Evolutionary conservation across 1,284 basidiomycete species (phyloP), one percentile per base, ranked within the genome.

Genomic region (Naganishia cerealis): DNA sequence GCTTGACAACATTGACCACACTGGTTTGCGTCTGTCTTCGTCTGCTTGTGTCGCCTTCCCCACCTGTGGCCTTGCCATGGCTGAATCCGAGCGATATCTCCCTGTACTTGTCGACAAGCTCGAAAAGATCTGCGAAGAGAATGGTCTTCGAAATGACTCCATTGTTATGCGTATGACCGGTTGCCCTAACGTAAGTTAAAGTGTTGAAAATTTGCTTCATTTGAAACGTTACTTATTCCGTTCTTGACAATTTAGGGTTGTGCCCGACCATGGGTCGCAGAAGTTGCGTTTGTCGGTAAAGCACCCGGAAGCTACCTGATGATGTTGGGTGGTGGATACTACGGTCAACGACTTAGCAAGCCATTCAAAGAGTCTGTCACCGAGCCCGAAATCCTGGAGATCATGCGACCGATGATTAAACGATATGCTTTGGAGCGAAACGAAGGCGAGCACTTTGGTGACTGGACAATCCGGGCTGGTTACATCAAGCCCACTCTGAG

Each of bases 101-200:
- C 96, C 96, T 10, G 75, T 95, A 29, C 87, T 99, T 56, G 86
- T 98, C 72, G 91, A 92, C 83, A 98, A 98, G 83, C 89, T 99
- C 33, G 96, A 99, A 83, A 87, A 88, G 81, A 90, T 98, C 39
- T 92, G 92, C 77, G 94, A 98, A 78, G 90, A 93, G 77, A 90
- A 88, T 73, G 95, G 95, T 33, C 84, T 99, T 56, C 86, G 92
- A 65, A 90, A 94, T 77, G 94, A 97, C 79, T 89, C 91, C 2
- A 94, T 98, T 72, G 88, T 96, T 67, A 96, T 98, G 92, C 87
- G 95, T 69, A 98, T 98, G 95, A 94, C 92, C 18, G 92, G 93
- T 50, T 95, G 93, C 78, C 93, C 93, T 13, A 95, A 95, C 77
- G 93, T 75, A 65, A 73, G 75, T 75, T 42, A 15, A 4, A 2